A percentile compares a stretch with the other conserved stretches of the same genome.
Conservation (phyloP, 305 asterid species). For the Ilex paraguariensis region DNA sequence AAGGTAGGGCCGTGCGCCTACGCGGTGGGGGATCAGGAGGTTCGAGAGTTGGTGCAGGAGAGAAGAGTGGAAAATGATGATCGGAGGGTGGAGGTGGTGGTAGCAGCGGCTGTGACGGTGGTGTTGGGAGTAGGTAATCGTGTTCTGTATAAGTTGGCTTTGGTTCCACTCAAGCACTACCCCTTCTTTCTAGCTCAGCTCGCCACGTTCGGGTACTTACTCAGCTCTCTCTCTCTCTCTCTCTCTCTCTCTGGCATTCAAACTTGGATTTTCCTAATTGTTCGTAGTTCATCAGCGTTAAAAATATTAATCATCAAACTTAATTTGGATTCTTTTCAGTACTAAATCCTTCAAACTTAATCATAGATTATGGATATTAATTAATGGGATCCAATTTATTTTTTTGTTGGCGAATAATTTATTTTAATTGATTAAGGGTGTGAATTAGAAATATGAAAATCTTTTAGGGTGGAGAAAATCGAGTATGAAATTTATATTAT, state of each 20-base stretch:
- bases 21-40: slow-evolving; percentile 25
- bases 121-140: slow-evolving; percentile 93
- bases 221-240: background rate
- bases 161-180: slow-evolving; percentile 79
- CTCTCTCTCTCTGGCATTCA: background rate
- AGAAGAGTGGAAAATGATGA: slow-evolving; percentile 13
- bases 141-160: slow-evolving; percentile 86
- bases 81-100: slow-evolving; percentile 56
- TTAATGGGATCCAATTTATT: too few relatives aligned
- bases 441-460: too few relatives aligned
- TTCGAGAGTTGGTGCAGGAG: slow-evolving; percentile 24
- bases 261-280: too few relatives aligned
- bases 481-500: too few relatives aligned
- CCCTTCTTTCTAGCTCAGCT: slow-evolving; percentile 93
- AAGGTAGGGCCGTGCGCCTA: slow-evolving; percentile 26
- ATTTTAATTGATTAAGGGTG: too few relatives aligned
- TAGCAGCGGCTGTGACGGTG: slow-evolving; percentile 77
- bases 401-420: too few relatives aligned
- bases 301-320: too few relatives aligned
- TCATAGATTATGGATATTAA: too few relatives aligned
- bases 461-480: too few relatives aligned
- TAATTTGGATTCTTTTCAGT: too few relatives aligned
- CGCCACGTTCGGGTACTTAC: slow-evolving; percentile 81
- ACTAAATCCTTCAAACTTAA: too few relatives aligned
- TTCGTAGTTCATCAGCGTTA: too few relatives aligned